Percentiles rank a stretch among this genome's conserved stretches.
phyloP scores from a whole-genome alignment of 257 asterid genomes.

The Lycium barbarum region DNA sequence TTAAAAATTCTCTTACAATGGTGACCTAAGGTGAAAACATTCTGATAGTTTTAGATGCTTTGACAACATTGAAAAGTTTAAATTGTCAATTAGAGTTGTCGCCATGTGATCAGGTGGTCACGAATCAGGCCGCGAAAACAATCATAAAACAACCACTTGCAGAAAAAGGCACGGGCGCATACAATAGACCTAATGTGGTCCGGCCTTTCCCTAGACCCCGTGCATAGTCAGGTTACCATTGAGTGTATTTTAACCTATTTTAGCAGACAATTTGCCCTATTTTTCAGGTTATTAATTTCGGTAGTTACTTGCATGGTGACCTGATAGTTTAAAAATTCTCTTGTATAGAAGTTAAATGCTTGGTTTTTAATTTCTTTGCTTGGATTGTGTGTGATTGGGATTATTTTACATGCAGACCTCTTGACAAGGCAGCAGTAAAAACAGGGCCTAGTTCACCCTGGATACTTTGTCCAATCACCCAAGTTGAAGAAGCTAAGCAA shows the following conservation, averaged over 20 bases:
- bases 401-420: slow-evolving; percentile 45
- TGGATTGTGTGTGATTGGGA: background rate
- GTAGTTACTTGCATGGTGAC: background rate
- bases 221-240: background rate
- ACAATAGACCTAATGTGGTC: background rate
- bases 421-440: slow-evolving; percentile 71
- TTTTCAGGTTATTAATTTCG: background rate
- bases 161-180: background rate
- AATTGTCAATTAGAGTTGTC: background rate
- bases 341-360: background rate
- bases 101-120: background rate
- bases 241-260: background rate
- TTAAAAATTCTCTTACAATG: background rate
- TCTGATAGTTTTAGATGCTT: too few species aligned
- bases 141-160: background rate
- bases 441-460: slow-evolving; percentile 45
- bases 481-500: slow-evolving; percentile 79
- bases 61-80: background rate
- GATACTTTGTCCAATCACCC: slow-evolving; percentile 66
- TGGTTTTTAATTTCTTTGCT: background rate
- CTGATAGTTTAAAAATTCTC: background rate
- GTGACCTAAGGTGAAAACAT: too few species aligned
- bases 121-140: too few species aligned
- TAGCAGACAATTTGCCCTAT: background rate
- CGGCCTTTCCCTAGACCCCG: background rate